Percentiles rank a stretch among this genome's conserved stretches.
These are phyloP conservation scores for Coriaria nepalensis DNA, from an alignment of 306 rosid species.

Conservation along the genomic window DNA sequence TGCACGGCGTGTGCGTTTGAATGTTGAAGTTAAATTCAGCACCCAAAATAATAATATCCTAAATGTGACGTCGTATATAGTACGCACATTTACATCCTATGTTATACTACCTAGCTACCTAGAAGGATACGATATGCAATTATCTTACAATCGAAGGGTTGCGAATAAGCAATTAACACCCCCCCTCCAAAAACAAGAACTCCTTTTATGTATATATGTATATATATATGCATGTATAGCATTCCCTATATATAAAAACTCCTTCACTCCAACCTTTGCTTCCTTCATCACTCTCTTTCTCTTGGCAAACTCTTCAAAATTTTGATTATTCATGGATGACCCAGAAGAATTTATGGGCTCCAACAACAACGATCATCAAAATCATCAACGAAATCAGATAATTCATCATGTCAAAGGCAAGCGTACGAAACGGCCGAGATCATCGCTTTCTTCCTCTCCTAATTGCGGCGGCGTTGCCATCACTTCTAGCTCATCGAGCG, in stretches of 20 bases:
- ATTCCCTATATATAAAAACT: constrained; percentile 15
- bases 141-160: too few species aligned
- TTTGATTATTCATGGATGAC: constrained; percentile 27
- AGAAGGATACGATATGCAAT: too few species aligned
- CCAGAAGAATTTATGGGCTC: constrained; percentile 22
- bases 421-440: constrained; percentile 49
- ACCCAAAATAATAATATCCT: too few species aligned
- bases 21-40: too few species aligned
- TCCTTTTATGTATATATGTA: too few species aligned
- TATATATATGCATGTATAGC: constrained; percentile 4
- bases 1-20: too few species aligned
- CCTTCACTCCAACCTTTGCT: constrained; percentile 8
- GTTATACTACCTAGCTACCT: too few species aligned
- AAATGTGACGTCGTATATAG: too few species aligned
- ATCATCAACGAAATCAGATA: constrained; percentile 10
- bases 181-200: too few species aligned
- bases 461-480: background rate
- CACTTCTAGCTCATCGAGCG: constrained; percentile 52
- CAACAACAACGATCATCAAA: constrained; percentile 9
- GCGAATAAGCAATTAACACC: too few species aligned
- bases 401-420: constrained; percentile 27
- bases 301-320: background rate
- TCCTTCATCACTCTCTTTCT: constrained; percentile 7
- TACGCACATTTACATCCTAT: too few species aligned
- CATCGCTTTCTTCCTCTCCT: constrained; percentile 20